These are phyloP conservation scores for Medicago ruthenica DNA, from an alignment of 306 rosid genomes.

Conservation along the genomic window DNA sequence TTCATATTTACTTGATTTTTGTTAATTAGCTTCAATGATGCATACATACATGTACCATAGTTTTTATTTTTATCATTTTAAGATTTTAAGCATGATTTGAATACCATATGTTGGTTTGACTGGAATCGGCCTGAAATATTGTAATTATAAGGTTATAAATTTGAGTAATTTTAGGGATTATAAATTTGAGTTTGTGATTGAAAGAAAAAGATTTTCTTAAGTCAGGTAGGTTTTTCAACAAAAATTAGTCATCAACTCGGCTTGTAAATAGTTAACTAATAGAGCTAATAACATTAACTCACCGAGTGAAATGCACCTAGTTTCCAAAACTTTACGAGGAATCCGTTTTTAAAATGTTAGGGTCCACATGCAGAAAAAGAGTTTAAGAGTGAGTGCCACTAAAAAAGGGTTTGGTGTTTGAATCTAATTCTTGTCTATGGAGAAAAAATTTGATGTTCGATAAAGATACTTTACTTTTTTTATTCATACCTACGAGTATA, in stretches of 20 bases:
- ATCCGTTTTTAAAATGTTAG: too few relatives aligned
- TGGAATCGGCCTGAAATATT: background rate
- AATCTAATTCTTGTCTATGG: too few relatives aligned
- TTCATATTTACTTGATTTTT: background rate
- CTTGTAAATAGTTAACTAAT: too few relatives aligned
- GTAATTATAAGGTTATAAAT: background rate
- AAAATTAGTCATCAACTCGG: background rate
- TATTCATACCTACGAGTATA: background rate
- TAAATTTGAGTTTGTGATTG: background rate
- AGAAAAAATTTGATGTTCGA: background rate
- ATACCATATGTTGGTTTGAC: background rate
- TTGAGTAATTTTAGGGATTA: background rate
- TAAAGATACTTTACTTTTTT: too few relatives aligned
- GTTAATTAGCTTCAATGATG: background rate
- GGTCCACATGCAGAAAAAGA: too few relatives aligned
- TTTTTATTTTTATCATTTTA: background rate
- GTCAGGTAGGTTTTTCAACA: background rate
- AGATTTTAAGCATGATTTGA: constrained; percentile 12
- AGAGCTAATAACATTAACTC: too few relatives aligned
- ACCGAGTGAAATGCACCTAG: too few relatives aligned
- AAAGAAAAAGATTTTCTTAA: background rate
- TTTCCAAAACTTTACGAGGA: too few relatives aligned
- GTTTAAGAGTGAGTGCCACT: too few relatives aligned
- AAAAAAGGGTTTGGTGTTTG: too few relatives aligned
- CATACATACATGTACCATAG: background rate